These are phyloP conservation scores for Pichia sp. DNA, from an alignment of 1,139 yeast species.

Conservation along the genomic window DNA sequence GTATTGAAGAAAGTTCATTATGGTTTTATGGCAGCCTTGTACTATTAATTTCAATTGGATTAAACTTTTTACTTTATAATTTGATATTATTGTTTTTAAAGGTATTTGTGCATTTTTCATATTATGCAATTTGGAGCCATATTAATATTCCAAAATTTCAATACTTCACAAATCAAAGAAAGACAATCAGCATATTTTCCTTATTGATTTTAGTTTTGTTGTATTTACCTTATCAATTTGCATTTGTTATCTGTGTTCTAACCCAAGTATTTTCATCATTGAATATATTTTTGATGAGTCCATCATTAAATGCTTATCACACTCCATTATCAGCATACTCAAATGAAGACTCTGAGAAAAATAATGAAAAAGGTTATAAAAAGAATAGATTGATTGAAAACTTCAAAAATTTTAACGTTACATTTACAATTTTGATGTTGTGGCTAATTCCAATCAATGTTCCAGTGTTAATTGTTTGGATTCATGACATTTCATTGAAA, in stretches of 20 bases:
- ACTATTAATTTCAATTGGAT: conserved; percentile 44
- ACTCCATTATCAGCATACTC: not conserved
- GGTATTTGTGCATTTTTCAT: not conserved
- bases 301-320: conserved; percentile 9
- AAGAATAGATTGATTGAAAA: conserved; percentile 20
- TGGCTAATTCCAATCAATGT: conserved; percentile 65
- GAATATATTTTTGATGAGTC: conserved; percentile 1
- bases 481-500: conserved; percentile 59
- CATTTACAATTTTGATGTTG: conserved; percentile 51
- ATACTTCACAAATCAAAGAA: conserved; percentile 11
- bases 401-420: conserved; percentile 45
- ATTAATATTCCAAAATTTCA: conserved; percentile 4
- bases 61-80: conserved; percentile 29
- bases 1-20: conserved; percentile 52
- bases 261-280: conserved; percentile 36
- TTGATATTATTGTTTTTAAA: conserved; percentile 4
- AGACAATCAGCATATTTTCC: conserved; percentile 31
- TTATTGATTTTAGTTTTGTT: conserved; percentile 43
- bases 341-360: not conserved
- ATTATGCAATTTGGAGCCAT: conserved; percentile 3
- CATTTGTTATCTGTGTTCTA: conserved; percentile 51
- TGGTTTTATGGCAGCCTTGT: conserved; percentile 57
- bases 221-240: conserved; percentile 75
- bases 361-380: not conserved
- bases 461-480: conserved; percentile 62